Base-by-base conservation (phyloP, 139 green algal species). In the Nannochloris sp. region DNA sequence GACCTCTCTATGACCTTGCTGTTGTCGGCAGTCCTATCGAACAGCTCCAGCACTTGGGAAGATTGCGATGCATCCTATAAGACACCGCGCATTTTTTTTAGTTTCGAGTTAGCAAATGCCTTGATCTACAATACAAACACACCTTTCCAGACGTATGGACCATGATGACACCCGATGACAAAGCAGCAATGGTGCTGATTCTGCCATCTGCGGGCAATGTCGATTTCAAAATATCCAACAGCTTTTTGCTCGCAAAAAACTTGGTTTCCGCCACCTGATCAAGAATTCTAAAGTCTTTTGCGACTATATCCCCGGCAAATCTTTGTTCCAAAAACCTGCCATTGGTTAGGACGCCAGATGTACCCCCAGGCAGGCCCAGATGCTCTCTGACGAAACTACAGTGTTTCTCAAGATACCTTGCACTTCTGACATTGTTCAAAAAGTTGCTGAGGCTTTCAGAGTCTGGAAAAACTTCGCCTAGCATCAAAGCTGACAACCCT, bases 211-310 rank as follows among this genome's bases (percentile, higher is more conserved):
- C 33, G 11, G 8, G 8, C 33, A 40, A 40, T 3, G 33, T 40
- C 33, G 33, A 40, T 40, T 11, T 40, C 33, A 40, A 40, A 10
- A 20, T 53, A 28, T 53, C 6, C 46, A 49, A 44, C 36, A 56
- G 14, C 57, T 62, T 49, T 26, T 3, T n/a, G 16, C 2, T 26
- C 8, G 28, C 48, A 5, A 56, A 44, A 56, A 36, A 56, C 3
- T 36, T 59, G n/a, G 20, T 40, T 10, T 33, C 20, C 14, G 20
- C 50, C 1, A 37, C 50, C 25, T 59, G 20, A 60, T 85, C 72
- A 62, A 95, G 53, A 23, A 96, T 74, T 49, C 62, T 28, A 58
- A 96, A 90, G 59, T 96, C 89, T 14, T 85, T 78, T 0, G 72
- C 58, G 28, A 50, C 44, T 2, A 87, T 48, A 8, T 70, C 68